Percentiles rank a stretch among this genome's conserved stretches.
Conservation (phyloP, 768 basidiomycete genomes). For the Mycena capillaripes region DNA sequence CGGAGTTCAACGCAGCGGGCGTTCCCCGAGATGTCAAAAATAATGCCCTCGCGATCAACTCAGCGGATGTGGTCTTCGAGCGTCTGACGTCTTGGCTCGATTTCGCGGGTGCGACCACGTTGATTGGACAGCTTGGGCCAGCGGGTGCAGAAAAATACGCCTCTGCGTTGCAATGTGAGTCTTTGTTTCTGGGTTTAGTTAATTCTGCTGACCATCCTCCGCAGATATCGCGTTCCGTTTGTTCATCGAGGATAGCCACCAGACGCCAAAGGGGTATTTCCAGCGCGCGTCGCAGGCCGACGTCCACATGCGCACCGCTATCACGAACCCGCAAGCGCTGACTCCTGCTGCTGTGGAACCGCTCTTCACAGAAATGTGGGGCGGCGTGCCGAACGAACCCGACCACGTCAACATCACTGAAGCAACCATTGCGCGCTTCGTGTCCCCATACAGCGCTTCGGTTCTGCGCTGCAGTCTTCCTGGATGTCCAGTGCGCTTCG, state of each 20-base stretch:
- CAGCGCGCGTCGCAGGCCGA: conserved; percentile 31
- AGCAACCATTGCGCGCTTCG: conserved; percentile 29
- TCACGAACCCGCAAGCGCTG: conserved; percentile 17
- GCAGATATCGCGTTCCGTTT: conserved; percentile 34
- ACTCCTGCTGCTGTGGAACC: conserved; percentile 20
- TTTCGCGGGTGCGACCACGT: conserved; percentile 21
- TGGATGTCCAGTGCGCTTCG: conserved; percentile 33
- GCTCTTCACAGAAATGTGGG: conserved; percentile 31
- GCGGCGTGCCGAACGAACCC: neutral
- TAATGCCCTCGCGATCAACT: conserved; percentile 29
- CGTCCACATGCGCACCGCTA: conserved; percentile 34
- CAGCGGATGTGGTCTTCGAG: conserved; percentile 19
- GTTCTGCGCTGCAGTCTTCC: conserved; percentile 27
- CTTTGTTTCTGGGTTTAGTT: neutral
- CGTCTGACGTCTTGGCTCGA: conserved; percentile 26
- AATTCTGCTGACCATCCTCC: neutral
- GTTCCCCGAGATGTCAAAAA: conserved; percentile 25
- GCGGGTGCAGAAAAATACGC: conserved; percentile 26
- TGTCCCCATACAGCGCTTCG: conserved; percentile 34
- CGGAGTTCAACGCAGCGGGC: conserved; percentile 37
- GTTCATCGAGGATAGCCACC: conserved; percentile 31
- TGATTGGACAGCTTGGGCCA: conserved; percentile 25
- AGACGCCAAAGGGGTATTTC: conserved; percentile 34
- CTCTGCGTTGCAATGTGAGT: conserved; percentile 32
- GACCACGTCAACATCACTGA: conserved; percentile 20